Percentiles rank a stretch among this genome's conserved stretches.
phyloP scores from a whole-genome alignment of 495 filamentous ascomycete species.

The Aspergillus baeticus region DNA sequence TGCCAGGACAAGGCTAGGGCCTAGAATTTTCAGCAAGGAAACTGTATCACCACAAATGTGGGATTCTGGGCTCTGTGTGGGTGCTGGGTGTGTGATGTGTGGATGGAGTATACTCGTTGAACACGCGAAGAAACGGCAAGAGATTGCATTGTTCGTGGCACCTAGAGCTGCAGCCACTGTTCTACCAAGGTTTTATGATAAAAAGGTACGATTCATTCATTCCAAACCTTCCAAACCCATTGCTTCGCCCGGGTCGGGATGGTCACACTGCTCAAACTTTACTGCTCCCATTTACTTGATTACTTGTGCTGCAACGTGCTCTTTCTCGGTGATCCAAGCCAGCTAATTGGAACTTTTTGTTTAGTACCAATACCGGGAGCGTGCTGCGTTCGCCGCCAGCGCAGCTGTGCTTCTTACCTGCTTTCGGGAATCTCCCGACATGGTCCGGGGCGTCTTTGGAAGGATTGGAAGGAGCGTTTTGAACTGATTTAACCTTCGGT shows the following conservation, averaged over 20 bases:
- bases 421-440: conserved; percentile 59
- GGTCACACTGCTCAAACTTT: conserved; percentile 24
- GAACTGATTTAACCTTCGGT: conserved; percentile 15
- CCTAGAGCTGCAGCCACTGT: conserved; percentile 77
- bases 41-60: conserved; percentile 55
- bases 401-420: conserved; percentile 74
- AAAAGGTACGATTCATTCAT: conserved; percentile 44
- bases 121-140: conserved; percentile 64
- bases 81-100: conserved; percentile 72
- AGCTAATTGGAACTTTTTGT: conserved; percentile 22
- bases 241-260: conserved; percentile 17
- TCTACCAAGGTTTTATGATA: conserved; percentile 71
- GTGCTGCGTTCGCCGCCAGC: conserved; percentile 67
- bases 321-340: conserved; percentile 12
- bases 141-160: conserved; percentile 82
- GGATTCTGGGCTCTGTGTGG: conserved; percentile 73
- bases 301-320: conserved; percentile 8
- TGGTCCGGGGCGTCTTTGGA: conserved; percentile 76
- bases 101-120: conserved; percentile 86
- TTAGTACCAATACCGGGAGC: conserved; percentile 75
- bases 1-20: conserved; percentile 75
- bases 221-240: neutral
- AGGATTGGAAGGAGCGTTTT: conserved; percentile 60
- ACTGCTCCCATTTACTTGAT: conserved; percentile 5
- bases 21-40: conserved; percentile 57